phyloP scores from a whole-genome alignment of 176 grass and related monocot species.

The Poa annua region DNA sequence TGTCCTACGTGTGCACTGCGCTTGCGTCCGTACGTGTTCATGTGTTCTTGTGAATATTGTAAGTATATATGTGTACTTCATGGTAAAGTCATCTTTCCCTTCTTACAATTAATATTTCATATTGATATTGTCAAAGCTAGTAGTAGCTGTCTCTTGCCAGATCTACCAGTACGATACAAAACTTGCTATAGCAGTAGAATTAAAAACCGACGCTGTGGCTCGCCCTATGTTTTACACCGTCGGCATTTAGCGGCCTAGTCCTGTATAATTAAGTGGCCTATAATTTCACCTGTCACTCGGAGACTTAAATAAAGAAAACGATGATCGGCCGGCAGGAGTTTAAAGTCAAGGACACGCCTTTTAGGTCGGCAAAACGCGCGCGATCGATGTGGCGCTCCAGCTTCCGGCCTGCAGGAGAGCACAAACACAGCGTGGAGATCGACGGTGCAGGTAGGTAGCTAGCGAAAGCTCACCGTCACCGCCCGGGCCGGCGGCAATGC shows the following conservation, averaged over 20 bases:
- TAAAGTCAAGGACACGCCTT: neutral
- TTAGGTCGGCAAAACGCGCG: conserved; percentile 4
- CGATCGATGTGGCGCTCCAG: neutral
- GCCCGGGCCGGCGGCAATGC: neutral
- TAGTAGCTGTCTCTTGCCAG: neutral
- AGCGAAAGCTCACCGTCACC: conserved; percentile 2
- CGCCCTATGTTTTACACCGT: neutral
- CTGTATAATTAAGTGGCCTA: neutral
- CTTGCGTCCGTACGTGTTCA: neutral
- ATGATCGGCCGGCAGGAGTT: neutral
- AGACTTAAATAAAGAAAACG: neutral
- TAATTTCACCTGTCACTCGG: neutral
- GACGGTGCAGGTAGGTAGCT: neutral
- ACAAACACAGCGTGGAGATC: neutral
- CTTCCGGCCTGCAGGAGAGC: neutral
- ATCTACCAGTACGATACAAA: neutral
- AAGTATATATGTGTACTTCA: neutral
- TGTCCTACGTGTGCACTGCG: neutral
- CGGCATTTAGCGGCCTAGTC: neutral
- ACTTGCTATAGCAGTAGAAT: neutral
- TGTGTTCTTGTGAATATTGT: neutral
- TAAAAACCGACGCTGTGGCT: neutral
- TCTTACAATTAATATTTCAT: too few relatives aligned
- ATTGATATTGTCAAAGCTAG: neutral
- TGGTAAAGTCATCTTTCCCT: neutral